These are phyloP conservation scores for Aspergillus udagawae DNA, from an alignment of 2,329 filamentous ascomycete species.

Conservation along the genomic window DNA sequence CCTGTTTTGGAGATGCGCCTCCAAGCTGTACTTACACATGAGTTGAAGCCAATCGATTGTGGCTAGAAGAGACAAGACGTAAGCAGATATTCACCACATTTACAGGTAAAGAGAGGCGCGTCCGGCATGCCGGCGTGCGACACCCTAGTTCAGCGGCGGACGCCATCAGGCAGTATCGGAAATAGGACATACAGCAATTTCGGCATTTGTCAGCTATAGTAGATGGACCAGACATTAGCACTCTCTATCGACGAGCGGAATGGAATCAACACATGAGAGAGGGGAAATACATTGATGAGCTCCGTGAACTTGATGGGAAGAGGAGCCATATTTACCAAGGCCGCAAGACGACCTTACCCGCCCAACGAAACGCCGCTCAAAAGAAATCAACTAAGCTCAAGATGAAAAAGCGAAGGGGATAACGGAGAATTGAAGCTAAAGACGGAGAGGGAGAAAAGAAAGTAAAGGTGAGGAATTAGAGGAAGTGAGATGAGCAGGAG, in stretches of 20 bases:
- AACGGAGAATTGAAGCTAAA: conserved; percentile 7
- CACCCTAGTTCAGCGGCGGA: conserved; percentile 1
- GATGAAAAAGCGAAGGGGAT: conserved; percentile 14
- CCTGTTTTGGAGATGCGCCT: not conserved
- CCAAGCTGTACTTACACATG: conserved; percentile 61
- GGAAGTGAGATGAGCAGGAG: conserved; percentile 13
- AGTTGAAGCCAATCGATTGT: conserved; percentile 78
- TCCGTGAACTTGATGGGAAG: conserved; percentile 92
- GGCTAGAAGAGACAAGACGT: conserved; percentile 47
- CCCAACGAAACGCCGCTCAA: conserved; percentile 37
- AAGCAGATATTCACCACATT: conserved; percentile 15
- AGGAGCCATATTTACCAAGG: conserved; percentile 52
- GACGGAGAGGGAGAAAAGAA: conserved; percentile 19
- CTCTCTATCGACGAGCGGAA: not conserved
- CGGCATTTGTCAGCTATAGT: conserved; percentile 49
- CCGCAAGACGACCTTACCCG: conserved; percentile 41
- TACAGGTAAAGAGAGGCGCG: conserved; percentile 3
- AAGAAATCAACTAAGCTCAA: conserved; percentile 20
- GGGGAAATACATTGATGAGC: conserved; percentile 67
- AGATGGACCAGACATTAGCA: conserved; percentile 31
- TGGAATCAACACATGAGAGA: conserved; percentile 21
- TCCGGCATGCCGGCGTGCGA: conserved; percentile 17
- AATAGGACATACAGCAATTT: conserved; percentile 49
- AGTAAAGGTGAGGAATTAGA: conserved; percentile 10
- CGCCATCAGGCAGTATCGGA: conserved; percentile 13